phyloP scores from a whole-genome alignment of 352 stramenopile genomes.

The Phytophthora brassicae region DNA sequence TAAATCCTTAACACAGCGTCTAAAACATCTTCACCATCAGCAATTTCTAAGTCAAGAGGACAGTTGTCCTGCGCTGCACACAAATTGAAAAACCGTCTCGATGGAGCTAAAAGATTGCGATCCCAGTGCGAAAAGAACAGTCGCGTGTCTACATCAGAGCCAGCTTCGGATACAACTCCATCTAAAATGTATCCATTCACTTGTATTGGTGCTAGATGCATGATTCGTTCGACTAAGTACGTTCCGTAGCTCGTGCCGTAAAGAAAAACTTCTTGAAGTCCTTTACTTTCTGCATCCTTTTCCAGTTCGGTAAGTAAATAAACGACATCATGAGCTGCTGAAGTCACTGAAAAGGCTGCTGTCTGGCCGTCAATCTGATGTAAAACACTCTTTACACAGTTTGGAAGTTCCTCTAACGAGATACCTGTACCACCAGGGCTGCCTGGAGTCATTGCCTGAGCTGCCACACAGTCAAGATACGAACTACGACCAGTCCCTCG shows the following conservation, averaged over 20 bases:
- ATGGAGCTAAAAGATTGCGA: slow-evolving; percentile 29
- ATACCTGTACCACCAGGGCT: slow-evolving; percentile 9
- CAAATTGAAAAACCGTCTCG: slow-evolving; percentile 30
- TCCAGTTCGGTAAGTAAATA: slow-evolving; percentile 19
- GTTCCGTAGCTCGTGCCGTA: slow-evolving; percentile 65
- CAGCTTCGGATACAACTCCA: slow-evolving; percentile 38
- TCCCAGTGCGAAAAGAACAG: slow-evolving; percentile 41
- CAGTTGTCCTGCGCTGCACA: slow-evolving; percentile 24
- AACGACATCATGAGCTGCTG: slow-evolving; percentile 41
- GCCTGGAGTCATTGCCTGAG: slow-evolving; percentile 31
- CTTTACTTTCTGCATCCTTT: slow-evolving; percentile 14
- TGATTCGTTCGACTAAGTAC: slow-evolving; percentile 50
- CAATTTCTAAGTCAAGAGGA: slow-evolving; percentile 24
- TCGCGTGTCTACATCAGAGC: slow-evolving; percentile 13
- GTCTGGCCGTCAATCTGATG: slow-evolving; percentile 25
- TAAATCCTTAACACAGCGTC: slow-evolving; percentile 34
- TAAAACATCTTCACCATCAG: slow-evolving; percentile 16
- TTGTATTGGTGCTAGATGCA: slow-evolving; percentile 42
- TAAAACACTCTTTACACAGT: slow-evolving; percentile 32
- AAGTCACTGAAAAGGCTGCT: slow-evolving; percentile 50
- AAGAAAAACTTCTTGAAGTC: slow-evolving; percentile 32
- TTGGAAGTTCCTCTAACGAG: slow-evolving; percentile 23
- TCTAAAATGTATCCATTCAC: slow-evolving; percentile 59
- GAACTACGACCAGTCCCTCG: slow-evolving; percentile 44
- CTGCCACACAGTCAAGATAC: slow-evolving; percentile 35